Base-by-base conservation (phyloP, 208 protist genomes). In the Trypanosomatidae sp. region DNA sequence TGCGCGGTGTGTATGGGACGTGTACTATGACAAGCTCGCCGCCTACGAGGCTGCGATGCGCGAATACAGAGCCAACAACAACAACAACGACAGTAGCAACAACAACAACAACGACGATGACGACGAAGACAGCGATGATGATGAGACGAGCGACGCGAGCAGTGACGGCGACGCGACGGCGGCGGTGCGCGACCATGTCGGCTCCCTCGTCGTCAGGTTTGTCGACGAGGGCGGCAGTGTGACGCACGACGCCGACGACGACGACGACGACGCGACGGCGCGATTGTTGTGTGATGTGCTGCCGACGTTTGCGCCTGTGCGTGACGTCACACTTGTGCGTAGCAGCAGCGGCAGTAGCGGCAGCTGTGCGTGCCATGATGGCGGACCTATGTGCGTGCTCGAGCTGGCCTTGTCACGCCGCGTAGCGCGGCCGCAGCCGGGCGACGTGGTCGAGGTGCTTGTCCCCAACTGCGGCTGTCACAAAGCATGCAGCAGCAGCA, bases 1-100 rank as follows among this genome's bases (percentile, higher is more conserved):
- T 43, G 61, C 84, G 15, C 62, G 84, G 27, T 93, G 84, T 58
- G 79, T 93, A 6, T 93, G 80, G 77, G 84, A 93, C 49, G 61
- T 88, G 6, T 93, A 89, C 58, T 93, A 84, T 38, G 84, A 93
- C 41, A 43, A 79, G 15, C 55, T 89, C 13, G 56, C 59, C n/a
- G 58, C 50, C 35, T 90, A 86, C 32, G 57, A 71, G 10, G 49
- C 42, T 30, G 50, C 66, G 39, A 61, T 55, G 18, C 24, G n/a
- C n/a, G n/a, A 32, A 24, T 6, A 43, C 22, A 22, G 51, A 27
- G 26, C 24, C 32, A 16, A 3, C 30, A 51, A 39, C 16, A 39
- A 4, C 16, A 13, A 19, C 23, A 47, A 32, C 48, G 57, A 26
- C 41, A 47, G 8, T 35, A 66, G 38, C 47, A 56, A n/a, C 44